Conservation (phyloP, 305 asterid species). For the Rubia tinctorum region DNA sequence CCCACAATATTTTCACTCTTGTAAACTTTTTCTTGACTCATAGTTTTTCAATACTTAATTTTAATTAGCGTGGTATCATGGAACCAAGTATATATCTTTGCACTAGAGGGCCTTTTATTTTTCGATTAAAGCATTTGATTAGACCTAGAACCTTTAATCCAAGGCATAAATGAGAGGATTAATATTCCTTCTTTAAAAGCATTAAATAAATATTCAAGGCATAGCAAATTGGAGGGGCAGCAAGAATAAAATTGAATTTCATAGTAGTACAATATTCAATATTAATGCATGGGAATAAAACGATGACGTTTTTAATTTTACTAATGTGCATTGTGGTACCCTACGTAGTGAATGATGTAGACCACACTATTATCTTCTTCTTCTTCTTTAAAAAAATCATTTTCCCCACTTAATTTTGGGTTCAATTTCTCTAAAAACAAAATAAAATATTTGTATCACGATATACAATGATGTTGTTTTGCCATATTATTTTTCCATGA, state of each 20-base stretch:
- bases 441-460: background rate
- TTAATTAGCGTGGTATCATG: background rate
- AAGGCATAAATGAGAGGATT: conserved; percentile 4
- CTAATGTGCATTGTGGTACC: background rate
- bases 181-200: background rate
- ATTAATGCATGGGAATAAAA: background rate
- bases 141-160: conserved; percentile 5
- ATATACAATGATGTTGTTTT: too few species aligned
- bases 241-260: background rate
- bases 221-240: background rate
- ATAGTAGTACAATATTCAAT: background rate
- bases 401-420: too few species aligned
- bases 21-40: too few species aligned
- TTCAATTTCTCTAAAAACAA: background rate
- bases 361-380: background rate
- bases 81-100: background rate
- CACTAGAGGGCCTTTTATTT: background rate
- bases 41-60: too few species aligned
- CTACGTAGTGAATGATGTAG: background rate
- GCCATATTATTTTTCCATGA: too few species aligned
- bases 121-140: background rate
- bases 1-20: too few species aligned
- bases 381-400: too few species aligned
- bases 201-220: background rate
- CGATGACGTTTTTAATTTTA: background rate